Evolutionary conservation across 2,329 filamentous ascomycete genomes (phyloP), one percentile per base, ranked within the genome.

Genomic region (Alternaria sp.): DNA sequence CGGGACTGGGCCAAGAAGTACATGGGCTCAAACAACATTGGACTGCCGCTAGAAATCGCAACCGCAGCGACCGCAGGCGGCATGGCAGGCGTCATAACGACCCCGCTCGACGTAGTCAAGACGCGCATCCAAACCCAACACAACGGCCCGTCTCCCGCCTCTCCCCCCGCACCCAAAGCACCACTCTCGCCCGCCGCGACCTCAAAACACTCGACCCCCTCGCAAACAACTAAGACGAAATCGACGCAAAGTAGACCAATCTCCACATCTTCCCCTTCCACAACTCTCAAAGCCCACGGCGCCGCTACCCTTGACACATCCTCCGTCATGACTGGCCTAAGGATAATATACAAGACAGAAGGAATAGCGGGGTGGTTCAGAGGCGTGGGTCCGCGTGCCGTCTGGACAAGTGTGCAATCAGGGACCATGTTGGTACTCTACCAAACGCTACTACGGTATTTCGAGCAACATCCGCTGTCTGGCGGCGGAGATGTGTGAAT

Each of bases 371-470:
- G 96, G 2, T 96, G 93, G 90, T 99, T 99, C 81, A 89, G 96
- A 61, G 96, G 96, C 25, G 95, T 99, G 2, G 95, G 95, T 0
- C 96, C 96, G 2, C 88, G 96, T 57, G 91, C 91, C 61, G 93
- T 98, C 13, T 99, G 96, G 96, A 99, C 96, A 21, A 97, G 95
- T 75, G 93, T 98, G 61, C 96, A 99, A 83, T 97, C 92, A 75
- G 92, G 94, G 45, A 97, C 93, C 69, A 98, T 98, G 95, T 85
- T 98, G 77, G 94, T 98, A 72, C 84, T 97, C 79, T 98, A 98
- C 80, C 95, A 98, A 82, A 91, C 90, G 63, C 84, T 98, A 59
- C 82, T 98, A 76, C 90, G 91, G 73, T 88, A 90, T 80, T 86
- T 98, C 69, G 91, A 94, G 62, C 70, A 81, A n/a, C 81, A 84